These are phyloP conservation scores for Tylopilus sp. DNA, from an alignment of 768 basidiomycete species.

Conservation along the genomic window DNA sequence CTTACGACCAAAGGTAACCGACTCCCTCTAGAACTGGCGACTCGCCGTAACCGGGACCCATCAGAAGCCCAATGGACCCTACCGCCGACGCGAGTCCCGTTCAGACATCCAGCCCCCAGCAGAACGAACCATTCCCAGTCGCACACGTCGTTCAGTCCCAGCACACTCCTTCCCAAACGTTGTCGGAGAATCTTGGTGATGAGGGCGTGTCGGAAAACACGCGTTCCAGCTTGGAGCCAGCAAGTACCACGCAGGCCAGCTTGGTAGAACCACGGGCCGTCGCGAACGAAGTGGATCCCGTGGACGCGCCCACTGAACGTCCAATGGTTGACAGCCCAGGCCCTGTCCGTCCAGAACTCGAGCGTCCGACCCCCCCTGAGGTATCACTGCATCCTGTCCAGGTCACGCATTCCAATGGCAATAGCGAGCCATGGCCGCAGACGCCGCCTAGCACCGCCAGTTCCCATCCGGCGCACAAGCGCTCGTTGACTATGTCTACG, in stretches of 20 bases:
- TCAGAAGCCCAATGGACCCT: constrained; percentile 16
- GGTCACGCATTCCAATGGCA: constrained; percentile 12
- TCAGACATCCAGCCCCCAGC: constrained; percentile 2
- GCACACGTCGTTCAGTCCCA: constrained; percentile 7
- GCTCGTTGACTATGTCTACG: constrained; percentile 60
- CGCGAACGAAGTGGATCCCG: constrained; percentile 1
- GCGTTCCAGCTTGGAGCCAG: neutral
- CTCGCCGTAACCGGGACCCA: neutral
- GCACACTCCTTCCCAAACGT: constrained; percentile 2
- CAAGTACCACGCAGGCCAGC: neutral
- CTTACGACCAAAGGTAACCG: no score
- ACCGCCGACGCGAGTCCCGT: constrained; percentile 1
- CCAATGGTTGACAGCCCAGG: constrained; percentile 6
- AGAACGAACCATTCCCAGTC: constrained; percentile 7
- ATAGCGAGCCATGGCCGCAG: constrained; percentile 12
- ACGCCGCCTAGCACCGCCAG: constrained; percentile 18
- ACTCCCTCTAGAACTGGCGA: neutral
- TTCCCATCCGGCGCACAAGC: constrained; percentile 39
- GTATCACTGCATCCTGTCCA: constrained; percentile 5
- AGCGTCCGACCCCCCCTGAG: constrained; percentile 2
- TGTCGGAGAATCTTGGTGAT: neutral
- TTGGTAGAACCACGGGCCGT: neutral
- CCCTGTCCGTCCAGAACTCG: constrained; percentile 3
- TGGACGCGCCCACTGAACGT: neutral
- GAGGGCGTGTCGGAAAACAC: neutral